phyloP scores from a whole-genome alignment of 2,329 filamentous ascomycete species.

The Fusarium hainanense region DNA sequence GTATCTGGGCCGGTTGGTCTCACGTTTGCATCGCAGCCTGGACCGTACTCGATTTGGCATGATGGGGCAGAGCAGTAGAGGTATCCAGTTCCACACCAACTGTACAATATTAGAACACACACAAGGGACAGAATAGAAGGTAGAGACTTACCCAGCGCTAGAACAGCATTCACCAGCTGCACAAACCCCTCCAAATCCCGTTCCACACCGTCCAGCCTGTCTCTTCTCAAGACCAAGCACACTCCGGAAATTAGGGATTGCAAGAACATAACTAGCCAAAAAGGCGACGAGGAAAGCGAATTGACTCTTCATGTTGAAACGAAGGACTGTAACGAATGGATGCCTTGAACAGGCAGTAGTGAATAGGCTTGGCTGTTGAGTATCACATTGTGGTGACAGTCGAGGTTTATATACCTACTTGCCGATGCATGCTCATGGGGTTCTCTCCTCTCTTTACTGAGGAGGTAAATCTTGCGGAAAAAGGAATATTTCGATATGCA shows the following conservation, averaged over 20 bases:
- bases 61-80: conserved; percentile 71
- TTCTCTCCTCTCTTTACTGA: too few species aligned
- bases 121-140: rapidly evolving
- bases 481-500: not conserved
- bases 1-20: conserved; percentile 65
- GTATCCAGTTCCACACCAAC: conserved; percentile 65
- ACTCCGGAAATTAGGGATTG: not conserved
- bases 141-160: conserved; percentile 51
- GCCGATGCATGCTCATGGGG: too few species aligned
- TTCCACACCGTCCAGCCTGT: conserved; percentile 58
- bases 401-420: conserved; percentile 14
- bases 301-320: conserved; percentile 34
- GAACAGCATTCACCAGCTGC: conserved; percentile 55
- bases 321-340: conserved; percentile 44
- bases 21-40: conserved; percentile 70
- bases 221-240: conserved; percentile 28
- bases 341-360: not conserved
- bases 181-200: conserved; percentile 51
- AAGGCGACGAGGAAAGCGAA: conserved; percentile 8
- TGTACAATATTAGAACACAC: conserved; percentile 36
- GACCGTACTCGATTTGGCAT: conserved; percentile 70
- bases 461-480: not conserved
- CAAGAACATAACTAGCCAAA: conserved; percentile 4
- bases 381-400: not conserved
- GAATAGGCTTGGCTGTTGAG: not conserved